Evolutionary conservation across 306 rosid genomes (phyloP), one percentile per base, ranked within the genome.

Genomic region (Astragalus membranaceus): DNA sequence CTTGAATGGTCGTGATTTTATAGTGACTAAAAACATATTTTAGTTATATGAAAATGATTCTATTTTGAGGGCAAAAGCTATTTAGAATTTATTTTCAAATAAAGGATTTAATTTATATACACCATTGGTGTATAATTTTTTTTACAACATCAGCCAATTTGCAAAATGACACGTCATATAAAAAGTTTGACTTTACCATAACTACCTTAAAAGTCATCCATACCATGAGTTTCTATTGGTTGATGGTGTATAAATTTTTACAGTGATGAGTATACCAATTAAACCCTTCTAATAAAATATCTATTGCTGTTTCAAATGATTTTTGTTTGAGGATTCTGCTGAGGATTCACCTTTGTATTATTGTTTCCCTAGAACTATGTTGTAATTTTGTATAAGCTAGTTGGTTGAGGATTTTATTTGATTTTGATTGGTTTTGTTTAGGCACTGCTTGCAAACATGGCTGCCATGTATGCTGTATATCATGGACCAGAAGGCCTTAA

Each of bases 361-460:
- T 26, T 41, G 46, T 44, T 32, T 59, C 59, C 44, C 42, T 58
- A 29, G 36, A 54, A 60, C 62, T 23, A 20, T 73, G 65, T 26
- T 49, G 7, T 20, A 30, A 10, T 64, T 11, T 51, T 41, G 67
- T 32, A 14, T 78, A 64, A 48, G 44, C 68, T 70, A 57, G 75
- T 63, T 63, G 70, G 76, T 55, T 67, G 67, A 49, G 69, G 69
- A 67, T 67, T 65, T 74, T 55, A 56, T 77, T 76, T 44, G 12
- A 29, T 72, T 67, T 42, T 23, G 23, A 14, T 29, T 75, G 32
- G 67, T 81, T 73, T 17, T 80, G 10, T 72, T 12, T 67, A 95
- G 99, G 99, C 99, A 11, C 79, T 95, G 62, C 97, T 95, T 77
- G 99, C 99, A 70, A 95, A 95, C 86, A 95, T 95, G 99, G 93